A percentile compares a stretch with the other conserved stretches of the same genome.
phyloP scores from a whole-genome alignment of 305 asterid species.

The Petunia hybrid region DNA sequence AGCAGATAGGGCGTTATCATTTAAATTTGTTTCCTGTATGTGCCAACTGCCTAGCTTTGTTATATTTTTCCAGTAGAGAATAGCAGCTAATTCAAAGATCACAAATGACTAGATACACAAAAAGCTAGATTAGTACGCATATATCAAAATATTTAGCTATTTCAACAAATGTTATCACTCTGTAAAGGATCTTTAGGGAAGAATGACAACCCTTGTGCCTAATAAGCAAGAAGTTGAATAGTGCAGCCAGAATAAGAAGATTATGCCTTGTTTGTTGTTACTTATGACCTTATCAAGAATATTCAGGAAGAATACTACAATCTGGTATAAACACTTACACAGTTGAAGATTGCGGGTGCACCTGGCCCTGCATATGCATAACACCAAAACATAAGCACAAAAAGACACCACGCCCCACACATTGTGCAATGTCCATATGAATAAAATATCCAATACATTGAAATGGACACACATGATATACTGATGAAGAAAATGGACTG shows the following conservation, averaged over 20 bases:
- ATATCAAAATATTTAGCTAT: neutral
- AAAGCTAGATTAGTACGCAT: neutral
- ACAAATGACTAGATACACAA: neutral
- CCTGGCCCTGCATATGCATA: conserved; percentile 72
- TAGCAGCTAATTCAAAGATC: neutral
- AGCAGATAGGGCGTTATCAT: neutral
- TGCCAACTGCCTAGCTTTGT: neutral
- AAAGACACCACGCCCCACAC: conserved; percentile 6
- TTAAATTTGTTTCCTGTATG: neutral
- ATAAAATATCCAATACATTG: neutral
- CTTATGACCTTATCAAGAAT: neutral
- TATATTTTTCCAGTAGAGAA: conserved; percentile 13
- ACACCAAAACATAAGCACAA: neutral
- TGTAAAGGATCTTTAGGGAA: neutral
- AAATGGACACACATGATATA: neutral
- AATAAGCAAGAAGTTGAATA: neutral
- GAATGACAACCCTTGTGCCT: neutral
- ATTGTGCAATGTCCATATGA: neutral
- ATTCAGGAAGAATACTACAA: conserved; percentile 25
- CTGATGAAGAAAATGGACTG: neutral
- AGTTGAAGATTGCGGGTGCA: conserved; percentile 83
- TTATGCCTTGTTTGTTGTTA: neutral
- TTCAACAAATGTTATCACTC: neutral
- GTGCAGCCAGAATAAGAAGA: conserved; percentile 23
- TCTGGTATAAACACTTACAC: conserved; percentile 55